Evolutionary conservation across 1,284 basidiomycete genomes (phyloP).

Genomic region (Leccinum variabile): DNA sequence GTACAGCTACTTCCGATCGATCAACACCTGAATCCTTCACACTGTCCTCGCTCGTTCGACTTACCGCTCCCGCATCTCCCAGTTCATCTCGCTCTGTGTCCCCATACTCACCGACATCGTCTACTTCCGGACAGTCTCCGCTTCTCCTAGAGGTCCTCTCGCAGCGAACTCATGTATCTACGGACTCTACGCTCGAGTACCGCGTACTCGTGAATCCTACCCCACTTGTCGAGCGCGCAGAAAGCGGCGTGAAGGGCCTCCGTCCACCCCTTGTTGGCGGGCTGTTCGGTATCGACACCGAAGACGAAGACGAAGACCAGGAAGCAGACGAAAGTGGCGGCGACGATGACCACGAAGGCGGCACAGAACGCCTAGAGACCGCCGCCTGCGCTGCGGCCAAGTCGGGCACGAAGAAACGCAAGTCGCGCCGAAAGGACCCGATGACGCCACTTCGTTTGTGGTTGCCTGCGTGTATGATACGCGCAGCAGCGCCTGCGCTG

Average conservation of each 20-base stretch:
- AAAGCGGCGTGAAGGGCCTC: conserved; percentile 61
- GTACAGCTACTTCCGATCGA: conserved; percentile 4
- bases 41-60: conserved; percentile 23
- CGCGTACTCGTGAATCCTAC: conserved; percentile 69
- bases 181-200: conserved; percentile 69
- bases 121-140: conserved; percentile 8
- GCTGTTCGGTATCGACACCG: conserved; percentile 46
- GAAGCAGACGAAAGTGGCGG: conserved; percentile 41
- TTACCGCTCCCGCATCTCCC: conserved; percentile 6
- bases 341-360: conserved; percentile 37
- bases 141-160: conserved; percentile 49
- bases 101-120: conserved; percentile 1
- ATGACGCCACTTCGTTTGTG: conserved; percentile 59
- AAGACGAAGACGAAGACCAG: conserved; percentile 38
- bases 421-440: conserved; percentile 41
- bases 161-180: conserved; percentile 56
- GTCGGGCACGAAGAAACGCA: conserved; percentile 40
- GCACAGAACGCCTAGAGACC: conserved; percentile 35
- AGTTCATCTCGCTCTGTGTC: conserved; percentile 4
- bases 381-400: conserved; percentile 43
- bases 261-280: conserved; percentile 51
- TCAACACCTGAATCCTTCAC: conserved; percentile 16
- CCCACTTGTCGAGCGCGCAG: conserved; percentile 60
- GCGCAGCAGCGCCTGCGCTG: conserved; percentile 60
- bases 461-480: conserved; percentile 77